A percentile compares a stretch with the other conserved stretches of the same genome.
These are phyloP conservation scores for Phytophthora sansomeana DNA, from an alignment of 352 stramenopile genomes.

Conservation along the genomic window DNA sequence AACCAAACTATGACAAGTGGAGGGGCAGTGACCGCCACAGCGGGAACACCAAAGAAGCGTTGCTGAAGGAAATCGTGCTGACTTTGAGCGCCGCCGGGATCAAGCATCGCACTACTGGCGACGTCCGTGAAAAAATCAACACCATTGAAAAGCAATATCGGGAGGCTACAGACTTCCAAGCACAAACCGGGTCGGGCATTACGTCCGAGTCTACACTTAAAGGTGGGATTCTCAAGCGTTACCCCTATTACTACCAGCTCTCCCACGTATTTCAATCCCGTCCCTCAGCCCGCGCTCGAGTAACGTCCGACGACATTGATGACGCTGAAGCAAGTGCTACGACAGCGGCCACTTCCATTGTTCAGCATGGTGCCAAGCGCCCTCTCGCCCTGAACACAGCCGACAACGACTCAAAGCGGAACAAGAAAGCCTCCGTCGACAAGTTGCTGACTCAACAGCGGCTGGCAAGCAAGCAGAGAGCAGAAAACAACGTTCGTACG, in stretches of 20 bases:
- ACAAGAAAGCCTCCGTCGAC: background rate
- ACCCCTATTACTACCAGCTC: conserved; percentile 4
- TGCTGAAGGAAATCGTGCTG: conserved; percentile 1
- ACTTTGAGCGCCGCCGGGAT: background rate
- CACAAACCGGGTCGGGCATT: background rate
- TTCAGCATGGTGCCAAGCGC: background rate
- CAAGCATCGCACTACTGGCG: background rate
- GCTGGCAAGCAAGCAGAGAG: background rate
- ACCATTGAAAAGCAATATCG: conserved; percentile 4
- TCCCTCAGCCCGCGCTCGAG: background rate
- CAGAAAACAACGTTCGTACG: background rate
- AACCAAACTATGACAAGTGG: conserved; percentile 10
- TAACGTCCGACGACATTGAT: background rate
- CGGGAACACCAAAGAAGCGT: conserved; percentile 6
- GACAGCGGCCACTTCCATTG: no score
- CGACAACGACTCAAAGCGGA: background rate
- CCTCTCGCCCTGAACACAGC: background rate
- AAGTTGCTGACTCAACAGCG: background rate
- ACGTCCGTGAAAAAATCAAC: conserved; percentile 1
- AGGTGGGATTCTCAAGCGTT: background rate
- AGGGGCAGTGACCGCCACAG: conserved; percentile 4
- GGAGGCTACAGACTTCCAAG: background rate
- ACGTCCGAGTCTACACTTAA: background rate
- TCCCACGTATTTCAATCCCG: background rate
- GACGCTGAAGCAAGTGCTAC: background rate